Conservation (phyloP, 176 grass and related monocot species). For the Oryza brachyantha region DNA sequence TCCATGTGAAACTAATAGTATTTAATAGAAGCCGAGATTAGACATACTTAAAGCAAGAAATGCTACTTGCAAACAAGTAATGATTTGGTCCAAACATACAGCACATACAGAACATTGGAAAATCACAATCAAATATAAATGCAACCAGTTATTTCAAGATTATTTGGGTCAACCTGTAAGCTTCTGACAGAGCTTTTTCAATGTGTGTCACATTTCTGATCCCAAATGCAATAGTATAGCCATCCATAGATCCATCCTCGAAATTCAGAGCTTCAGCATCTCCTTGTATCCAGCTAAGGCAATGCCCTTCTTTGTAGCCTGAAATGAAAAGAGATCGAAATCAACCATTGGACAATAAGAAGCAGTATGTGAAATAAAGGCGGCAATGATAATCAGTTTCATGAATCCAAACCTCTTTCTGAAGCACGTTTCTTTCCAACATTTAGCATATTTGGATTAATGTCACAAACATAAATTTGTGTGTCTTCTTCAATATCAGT, state of each 20-base stretch:
- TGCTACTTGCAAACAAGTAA: background rate
- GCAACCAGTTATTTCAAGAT: background rate
- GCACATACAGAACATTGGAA: background rate
- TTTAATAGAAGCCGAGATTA: background rate
- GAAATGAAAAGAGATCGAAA: background rate
- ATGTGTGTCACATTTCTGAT: constrained; percentile 96
- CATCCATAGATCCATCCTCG: constrained; percentile 88
- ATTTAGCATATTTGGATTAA: constrained; percentile 91
- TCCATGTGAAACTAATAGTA: constrained; percentile 22
- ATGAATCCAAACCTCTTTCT: constrained; percentile 58
- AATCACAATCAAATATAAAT: background rate
- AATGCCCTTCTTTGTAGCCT: constrained; percentile 52
- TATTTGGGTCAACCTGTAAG: constrained; percentile 58
- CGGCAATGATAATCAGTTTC: background rate
- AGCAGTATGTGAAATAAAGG: constrained; percentile 6
- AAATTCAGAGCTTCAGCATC: constrained; percentile 93
- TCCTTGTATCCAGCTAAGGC: constrained; percentile 79
- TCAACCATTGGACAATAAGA: constrained; percentile 7
- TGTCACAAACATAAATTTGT: constrained; percentile 83
- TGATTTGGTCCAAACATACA: background rate
- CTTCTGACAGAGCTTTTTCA: constrained; percentile 84
- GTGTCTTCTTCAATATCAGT: constrained; percentile 72
- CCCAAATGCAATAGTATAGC: constrained; percentile 90
- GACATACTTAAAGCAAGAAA: background rate
- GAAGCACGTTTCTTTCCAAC: constrained; percentile 82